These are phyloP conservation scores for Sporormia fimetaria DNA, from an alignment of 495 filamentous ascomycete species.

Conservation along the genomic window DNA sequence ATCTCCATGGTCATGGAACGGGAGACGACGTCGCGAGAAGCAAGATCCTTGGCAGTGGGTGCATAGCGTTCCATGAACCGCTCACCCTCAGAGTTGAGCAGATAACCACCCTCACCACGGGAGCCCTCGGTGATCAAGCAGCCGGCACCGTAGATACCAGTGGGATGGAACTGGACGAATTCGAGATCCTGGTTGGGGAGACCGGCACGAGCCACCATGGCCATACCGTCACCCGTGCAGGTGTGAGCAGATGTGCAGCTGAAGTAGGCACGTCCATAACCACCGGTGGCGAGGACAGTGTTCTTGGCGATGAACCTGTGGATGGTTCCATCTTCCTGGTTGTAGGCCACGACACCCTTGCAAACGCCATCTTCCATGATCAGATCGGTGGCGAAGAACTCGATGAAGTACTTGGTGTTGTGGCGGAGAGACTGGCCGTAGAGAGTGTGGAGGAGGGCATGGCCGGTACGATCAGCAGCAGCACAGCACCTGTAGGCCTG, in stretches of 20 bases:
- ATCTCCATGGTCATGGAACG: slow-evolving; percentile 97
- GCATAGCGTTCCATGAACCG: slow-evolving; percentile 97
- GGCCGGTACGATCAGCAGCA: slow-evolving; percentile 89
- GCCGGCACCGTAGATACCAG: slow-evolving; percentile 94
- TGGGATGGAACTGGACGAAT: slow-evolving; percentile 98
- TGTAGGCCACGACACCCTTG: slow-evolving; percentile 90
- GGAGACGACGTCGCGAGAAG: slow-evolving; percentile 83
- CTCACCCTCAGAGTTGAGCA: slow-evolving; percentile 90
- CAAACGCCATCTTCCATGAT: slow-evolving; percentile 95
- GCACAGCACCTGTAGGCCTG: slow-evolving; percentile 95
- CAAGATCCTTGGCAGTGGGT: slow-evolving; percentile 90
- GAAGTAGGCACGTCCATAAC: slow-evolving; percentile 96
- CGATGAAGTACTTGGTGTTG: slow-evolving; percentile 99
- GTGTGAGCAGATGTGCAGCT: slow-evolving; percentile 95
- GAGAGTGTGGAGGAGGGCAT: slow-evolving; percentile 91
- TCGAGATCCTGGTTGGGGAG: slow-evolving; percentile 96
- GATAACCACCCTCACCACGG: slow-evolving; percentile 92
- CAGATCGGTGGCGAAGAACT: slow-evolving; percentile 93
- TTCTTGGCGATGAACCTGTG: slow-evolving; percentile 93
- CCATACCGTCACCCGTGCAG: slow-evolving; percentile 97
- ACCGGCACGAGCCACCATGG: slow-evolving; percentile 93
- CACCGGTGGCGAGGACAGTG: slow-evolving; percentile 90
- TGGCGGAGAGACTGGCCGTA: slow-evolving; percentile 95
- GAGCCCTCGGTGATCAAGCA: slow-evolving; percentile 96
- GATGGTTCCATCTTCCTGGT: slow-evolving; percentile 95